Base-by-base conservation (phyloP, 306 rosid genomes). In the Castanea sativa region DNA sequence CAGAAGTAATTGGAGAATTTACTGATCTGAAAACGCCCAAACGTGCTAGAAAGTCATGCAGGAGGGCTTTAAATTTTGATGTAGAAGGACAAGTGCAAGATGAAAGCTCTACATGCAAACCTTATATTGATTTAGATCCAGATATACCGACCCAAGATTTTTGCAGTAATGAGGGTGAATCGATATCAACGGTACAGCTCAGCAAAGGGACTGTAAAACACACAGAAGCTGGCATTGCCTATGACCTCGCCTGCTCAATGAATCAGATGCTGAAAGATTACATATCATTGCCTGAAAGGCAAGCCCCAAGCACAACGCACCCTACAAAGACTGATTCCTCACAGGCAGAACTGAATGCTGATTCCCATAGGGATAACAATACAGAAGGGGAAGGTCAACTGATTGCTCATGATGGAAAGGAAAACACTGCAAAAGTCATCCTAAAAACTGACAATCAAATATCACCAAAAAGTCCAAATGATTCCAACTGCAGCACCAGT, bases 1-100 rank as follows among this genome's bases (percentile, higher is more conserved):
- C 80, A 55, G 81, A 79, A 68, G 80, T 65, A 79, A 45, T 79
- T 20, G 55, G 63, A 43, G 79, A 76, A 53, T 58, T 72, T 71
- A 69, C 79, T 38, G 83, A 85, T 64, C 79, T 79, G 75, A 73
- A 73, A 58, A 64, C 71, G 14, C 71, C 15, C 20, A 68, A 85
- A 51, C 68, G 85, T 67, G 70, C 77, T 19, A 83, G 74, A 65
- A 86, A 81, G 78, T 79, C 90, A 33, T 86, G 90, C 79, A 86
- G 78, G 69, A 86, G 87, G 89, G 78, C 79, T 76, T 88, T 92
- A 58, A 86, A 86, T 45, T 94, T 83, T 88, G 92, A 74, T 6
- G 70, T 27, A 16, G 83, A 45, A 73, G 80, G 80, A 41, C 86
- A 84, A 76, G 82, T 71, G n/a, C 77, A 64, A 89, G 83, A 81